Percentiles rank a stretch among this genome's conserved stretches.
These are phyloP conservation scores for Ustilago hordei DNA, from an alignment of 1,284 basidiomycete genomes.

Conservation along the genomic window DNA sequence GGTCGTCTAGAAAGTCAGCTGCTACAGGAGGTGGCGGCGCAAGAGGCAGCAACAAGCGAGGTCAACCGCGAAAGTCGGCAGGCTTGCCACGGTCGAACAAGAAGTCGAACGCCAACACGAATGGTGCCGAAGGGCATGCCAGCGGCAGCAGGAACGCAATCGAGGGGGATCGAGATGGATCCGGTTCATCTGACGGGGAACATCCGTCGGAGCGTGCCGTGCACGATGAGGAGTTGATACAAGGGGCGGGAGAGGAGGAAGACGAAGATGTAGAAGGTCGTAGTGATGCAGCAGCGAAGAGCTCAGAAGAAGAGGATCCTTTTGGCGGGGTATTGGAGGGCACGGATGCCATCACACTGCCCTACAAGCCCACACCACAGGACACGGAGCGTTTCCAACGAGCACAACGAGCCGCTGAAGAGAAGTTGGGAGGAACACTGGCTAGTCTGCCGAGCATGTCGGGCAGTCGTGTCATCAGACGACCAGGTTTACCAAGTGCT, in stretches of 20 bases:
- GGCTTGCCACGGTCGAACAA: conserved; percentile 15
- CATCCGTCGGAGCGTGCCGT: conserved; percentile 18
- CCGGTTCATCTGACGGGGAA: conserved; percentile 35
- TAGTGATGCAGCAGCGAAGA: conserved; percentile 33
- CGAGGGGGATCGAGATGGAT: conserved; percentile 27
- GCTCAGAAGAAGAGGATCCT: conserved; percentile 72
- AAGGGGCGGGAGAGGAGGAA: conserved; percentile 32
- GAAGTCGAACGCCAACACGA: conserved; percentile 10
- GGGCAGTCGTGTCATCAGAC: conserved; percentile 31
- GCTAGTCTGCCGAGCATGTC: conserved; percentile 39
- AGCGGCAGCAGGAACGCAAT: conserved; percentile 23
- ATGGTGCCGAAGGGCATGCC: conserved; percentile 12
- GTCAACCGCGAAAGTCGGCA: conserved; percentile 30
- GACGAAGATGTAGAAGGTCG: conserved; percentile 21
- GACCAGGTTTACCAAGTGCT: neutral
- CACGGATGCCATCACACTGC: conserved; percentile 80
- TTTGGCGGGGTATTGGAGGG: conserved; percentile 81
- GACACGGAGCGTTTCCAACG: conserved; percentile 84
- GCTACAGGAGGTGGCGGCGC: conserved; percentile 14
- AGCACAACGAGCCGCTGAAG: conserved; percentile 80
- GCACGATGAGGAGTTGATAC: conserved; percentile 27
- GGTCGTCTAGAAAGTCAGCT: conserved; percentile 13
- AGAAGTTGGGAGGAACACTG: conserved; percentile 69
- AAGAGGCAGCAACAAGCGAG: conserved; percentile 22
- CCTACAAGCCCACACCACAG: conserved; percentile 76